Evolutionary conservation across 331 rosid species (phyloP).

Genomic region (Phaseolus coccineus): DNA sequence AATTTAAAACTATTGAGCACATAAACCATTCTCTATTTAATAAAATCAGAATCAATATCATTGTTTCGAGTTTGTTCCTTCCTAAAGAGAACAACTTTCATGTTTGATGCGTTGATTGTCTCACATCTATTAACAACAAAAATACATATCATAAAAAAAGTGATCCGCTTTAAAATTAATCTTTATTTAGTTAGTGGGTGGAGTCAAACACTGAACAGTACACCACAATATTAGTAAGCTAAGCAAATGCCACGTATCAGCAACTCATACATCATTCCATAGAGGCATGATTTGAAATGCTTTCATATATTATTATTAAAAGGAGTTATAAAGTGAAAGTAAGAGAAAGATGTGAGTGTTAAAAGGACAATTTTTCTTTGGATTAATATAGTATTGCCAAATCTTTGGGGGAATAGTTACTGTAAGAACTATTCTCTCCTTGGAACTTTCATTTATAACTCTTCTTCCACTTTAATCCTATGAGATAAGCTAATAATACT

Average conservation of each 20-base stretch:
- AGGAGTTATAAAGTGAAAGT: too few species aligned
- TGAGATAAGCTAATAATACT: constrained; percentile 29
- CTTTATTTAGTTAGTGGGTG: not conserved
- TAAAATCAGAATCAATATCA: not conserved
- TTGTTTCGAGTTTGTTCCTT: not conserved
- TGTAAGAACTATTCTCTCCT: constrained; percentile 20
- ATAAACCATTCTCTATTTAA: not conserved
- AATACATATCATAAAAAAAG: not conserved
- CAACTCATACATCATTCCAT: not conserved
- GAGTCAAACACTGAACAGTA: not conserved
- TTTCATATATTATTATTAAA: too few species aligned
- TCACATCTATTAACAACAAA: not conserved
- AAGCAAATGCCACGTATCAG: not conserved
- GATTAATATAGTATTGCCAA: too few species aligned
- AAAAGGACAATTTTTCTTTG: too few species aligned
- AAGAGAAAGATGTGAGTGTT: too few species aligned
- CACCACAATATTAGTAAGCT: not conserved
- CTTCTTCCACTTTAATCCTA: constrained; percentile 29
- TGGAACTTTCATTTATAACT: constrained; percentile 17
- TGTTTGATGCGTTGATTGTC: not conserved
- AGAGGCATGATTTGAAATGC: not conserved
- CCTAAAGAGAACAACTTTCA: not conserved
- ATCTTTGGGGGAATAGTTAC: not conserved
- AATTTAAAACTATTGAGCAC: not conserved
- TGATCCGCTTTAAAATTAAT: not conserved